phyloP scores from a whole-genome alignment of 345 rosid species.

The Dimocarpus longan region DNA sequence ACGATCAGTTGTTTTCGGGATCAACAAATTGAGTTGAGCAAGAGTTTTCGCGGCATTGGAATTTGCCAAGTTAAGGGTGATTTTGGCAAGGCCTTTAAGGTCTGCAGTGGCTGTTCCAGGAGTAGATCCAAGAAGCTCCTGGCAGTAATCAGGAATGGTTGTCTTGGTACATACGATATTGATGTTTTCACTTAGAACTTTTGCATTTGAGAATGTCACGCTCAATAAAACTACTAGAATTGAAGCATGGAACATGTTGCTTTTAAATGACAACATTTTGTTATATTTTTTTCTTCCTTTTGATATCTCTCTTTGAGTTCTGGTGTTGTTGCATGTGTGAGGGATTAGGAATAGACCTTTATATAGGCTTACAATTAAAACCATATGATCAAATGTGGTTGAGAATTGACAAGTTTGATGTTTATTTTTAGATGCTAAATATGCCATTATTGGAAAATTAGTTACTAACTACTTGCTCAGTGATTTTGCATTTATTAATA shows the following conservation, averaged over 20 bases:
- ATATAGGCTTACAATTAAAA: neutral
- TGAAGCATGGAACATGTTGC: neutral
- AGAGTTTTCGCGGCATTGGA: neutral
- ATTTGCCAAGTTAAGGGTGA: neutral
- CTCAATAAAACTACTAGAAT: neutral
- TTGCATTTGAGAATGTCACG: neutral
- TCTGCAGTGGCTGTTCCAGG: slow-evolving; percentile 6
- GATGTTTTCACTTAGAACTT: neutral
- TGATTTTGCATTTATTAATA: neutral
- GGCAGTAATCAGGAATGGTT: neutral
- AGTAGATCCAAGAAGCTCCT: neutral
- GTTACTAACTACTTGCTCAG: neutral
- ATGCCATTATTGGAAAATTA: neutral
- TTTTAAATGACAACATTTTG: neutral
- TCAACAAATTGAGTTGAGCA: neutral
- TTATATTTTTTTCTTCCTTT: neutral
- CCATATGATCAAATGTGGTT: neutral
- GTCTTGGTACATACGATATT: slow-evolving; percentile 4
- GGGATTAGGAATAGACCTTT: neutral
- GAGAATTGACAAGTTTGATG: no score
- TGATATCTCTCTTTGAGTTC: neutral
- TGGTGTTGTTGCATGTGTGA: neutral
- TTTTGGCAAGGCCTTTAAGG: slow-evolving; percentile 7
- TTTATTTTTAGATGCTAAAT: neutral
- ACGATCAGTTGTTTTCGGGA: neutral